Evolutionary conservation across 768 basidiomycete species (phyloP).

Genomic region (Sporobolomyces phaffii): DNA sequence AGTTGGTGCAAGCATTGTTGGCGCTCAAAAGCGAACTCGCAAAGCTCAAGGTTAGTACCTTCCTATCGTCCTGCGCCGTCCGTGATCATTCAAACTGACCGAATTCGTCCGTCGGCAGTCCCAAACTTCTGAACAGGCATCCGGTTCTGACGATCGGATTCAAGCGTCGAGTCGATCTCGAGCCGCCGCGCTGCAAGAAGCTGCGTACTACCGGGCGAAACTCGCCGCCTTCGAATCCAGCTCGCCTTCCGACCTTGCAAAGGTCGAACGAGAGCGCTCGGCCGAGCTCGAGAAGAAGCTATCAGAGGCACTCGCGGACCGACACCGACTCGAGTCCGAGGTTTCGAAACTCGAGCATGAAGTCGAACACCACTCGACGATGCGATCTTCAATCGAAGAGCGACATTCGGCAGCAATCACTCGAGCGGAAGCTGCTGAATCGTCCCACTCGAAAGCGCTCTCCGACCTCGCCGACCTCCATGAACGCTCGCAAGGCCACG

Average conservation of each 20-base stretch:
- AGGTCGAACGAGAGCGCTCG: conserved; percentile 71
- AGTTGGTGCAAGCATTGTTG: conserved; percentile 60
- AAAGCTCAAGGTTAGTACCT: conserved; percentile 66
- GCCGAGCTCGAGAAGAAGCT: conserved; percentile 68
- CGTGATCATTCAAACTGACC: too few species aligned
- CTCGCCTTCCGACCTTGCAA: conserved; percentile 59
- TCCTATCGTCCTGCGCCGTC: neutral
- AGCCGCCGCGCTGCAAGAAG: conserved; percentile 77
- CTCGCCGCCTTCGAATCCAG: conserved; percentile 74
- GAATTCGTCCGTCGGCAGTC: too few species aligned
- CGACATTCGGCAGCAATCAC: conserved; percentile 66
- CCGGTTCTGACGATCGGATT: conserved; percentile 65
- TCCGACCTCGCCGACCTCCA: conserved; percentile 68
- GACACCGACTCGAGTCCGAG: conserved; percentile 62
- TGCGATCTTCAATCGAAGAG: conserved; percentile 72
- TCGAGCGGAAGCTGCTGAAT: conserved; percentile 69
- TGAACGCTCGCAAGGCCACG: conserved; percentile 57
- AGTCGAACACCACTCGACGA: conserved; percentile 61
- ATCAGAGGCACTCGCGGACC: conserved; percentile 58
- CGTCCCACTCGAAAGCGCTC: conserved; percentile 57
- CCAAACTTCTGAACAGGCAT: too few species aligned
- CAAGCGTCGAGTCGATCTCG: conserved; percentile 72
- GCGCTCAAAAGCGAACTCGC: conserved; percentile 83
- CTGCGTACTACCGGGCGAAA: conserved; percentile 92
- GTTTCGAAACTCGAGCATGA: conserved; percentile 57